Evolutionary conservation across 2,329 filamentous ascomycete species (phyloP), one percentile per base, ranked within the genome.

Genomic region (Nannizziopsis arthrosporioides): DNA sequence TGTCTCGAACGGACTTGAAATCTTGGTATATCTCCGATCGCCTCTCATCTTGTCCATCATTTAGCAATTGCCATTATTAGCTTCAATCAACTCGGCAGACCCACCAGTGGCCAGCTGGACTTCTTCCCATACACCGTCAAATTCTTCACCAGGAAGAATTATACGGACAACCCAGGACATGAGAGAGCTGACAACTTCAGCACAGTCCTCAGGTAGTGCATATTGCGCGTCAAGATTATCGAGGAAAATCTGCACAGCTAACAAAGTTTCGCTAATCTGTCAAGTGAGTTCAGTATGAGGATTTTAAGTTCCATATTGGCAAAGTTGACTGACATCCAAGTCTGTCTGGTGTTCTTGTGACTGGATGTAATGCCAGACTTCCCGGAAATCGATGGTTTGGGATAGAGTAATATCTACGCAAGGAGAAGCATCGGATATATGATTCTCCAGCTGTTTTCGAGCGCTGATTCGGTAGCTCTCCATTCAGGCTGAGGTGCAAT

Each of bases 191-290:
- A 57, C 54, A 12, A 58, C 57, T 12, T 54, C 35, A 11, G 44
- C 50, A 30, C 66, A 63, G 6, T 53, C 44, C 7, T 57, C 53
- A 14, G 61, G 40, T 5, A 19, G 37, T 47, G 54, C 3, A 49
- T 46, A 12, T 38, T 50, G 19, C 5, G n/a, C 7, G 14, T 34
- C 51, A 55, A 54, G 27, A 36, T 32, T 35, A 30, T 54, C 53
- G 22, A 66, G 44, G 35, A 56, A 62, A 12, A 41, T 50, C 30
- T 59, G 53, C 5, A 54, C 56, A 8, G 63, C 48, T 22, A 63
- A 55, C 2, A 69, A 53, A 44, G 55, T 59, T 52, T 67, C 60
- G 19, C 59, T 61, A 19, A 53, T 48, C 66, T 68, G 42, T 2
- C 19, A 6, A 14, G 34, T 6, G 15, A 2, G 7, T 27, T 53